Evolutionary conservation across 2,329 filamentous ascomycete genomes (phyloP).

Genomic region (Aspergillus texensis): DNA sequence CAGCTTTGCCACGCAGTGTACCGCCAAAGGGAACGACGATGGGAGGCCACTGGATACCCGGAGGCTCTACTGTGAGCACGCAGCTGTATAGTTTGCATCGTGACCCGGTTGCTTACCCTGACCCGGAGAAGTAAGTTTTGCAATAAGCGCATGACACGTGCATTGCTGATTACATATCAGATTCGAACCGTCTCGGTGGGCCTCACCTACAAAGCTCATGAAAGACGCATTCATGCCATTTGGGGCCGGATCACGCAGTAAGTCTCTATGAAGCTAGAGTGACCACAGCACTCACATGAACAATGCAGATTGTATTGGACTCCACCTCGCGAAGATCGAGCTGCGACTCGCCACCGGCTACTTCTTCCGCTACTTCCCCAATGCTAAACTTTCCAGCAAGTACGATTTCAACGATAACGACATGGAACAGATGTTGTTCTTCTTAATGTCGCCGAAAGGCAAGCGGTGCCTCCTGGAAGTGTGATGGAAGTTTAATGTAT

Average conservation of each 20-base stretch:
- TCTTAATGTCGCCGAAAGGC: slow-evolving; percentile 47
- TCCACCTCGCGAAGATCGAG: slow-evolving; percentile 66
- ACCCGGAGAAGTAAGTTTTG: slow-evolving; percentile 53
- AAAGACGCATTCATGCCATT: slow-evolving; percentile 68
- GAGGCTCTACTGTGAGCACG: slow-evolving; percentile 55
- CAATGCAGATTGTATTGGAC: slow-evolving; percentile 62
- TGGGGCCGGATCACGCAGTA: slow-evolving; percentile 64
- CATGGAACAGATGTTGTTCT: slow-evolving; percentile 49
- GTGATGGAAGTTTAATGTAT: not conserved
- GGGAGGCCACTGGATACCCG: slow-evolving; percentile 50
- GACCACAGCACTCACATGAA: not conserved
- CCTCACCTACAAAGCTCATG: slow-evolving; percentile 37
- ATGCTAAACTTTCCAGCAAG: slow-evolving; percentile 20
- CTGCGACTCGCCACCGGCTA: slow-evolving; percentile 54
- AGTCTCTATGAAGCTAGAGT: slow-evolving; percentile 9
- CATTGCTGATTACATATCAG: slow-evolving; percentile 38
- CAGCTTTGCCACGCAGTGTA: slow-evolving; percentile 56
- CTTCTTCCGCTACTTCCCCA: slow-evolving; percentile 51
- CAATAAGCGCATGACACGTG: too few relatives aligned
- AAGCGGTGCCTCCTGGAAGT: slow-evolving; percentile 45
- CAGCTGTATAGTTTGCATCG: slow-evolving; percentile 60
- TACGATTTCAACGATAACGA: slow-evolving; percentile 38
- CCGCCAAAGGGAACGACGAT: slow-evolving; percentile 49
- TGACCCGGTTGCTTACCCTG: slow-evolving; percentile 52
- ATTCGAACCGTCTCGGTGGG: slow-evolving; percentile 33